Evolutionary conservation across 2,329 filamentous ascomycete genomes (phyloP).

Genomic region (Akanthomyces uredinophilus): DNA sequence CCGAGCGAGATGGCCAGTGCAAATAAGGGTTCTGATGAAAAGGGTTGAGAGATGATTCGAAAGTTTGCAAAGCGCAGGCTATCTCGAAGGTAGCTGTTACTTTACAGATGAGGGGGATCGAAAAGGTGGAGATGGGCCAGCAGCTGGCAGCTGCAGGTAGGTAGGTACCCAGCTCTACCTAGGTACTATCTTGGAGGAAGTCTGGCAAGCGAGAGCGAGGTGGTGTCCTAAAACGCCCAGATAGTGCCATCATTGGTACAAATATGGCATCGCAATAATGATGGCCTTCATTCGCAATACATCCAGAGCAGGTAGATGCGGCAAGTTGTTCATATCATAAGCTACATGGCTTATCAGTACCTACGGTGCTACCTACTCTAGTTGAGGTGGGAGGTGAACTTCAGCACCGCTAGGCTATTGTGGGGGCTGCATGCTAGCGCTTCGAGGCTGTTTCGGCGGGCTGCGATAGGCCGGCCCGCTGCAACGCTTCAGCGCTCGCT

Average conservation of each 20-base stretch:
- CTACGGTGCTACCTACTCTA: too few species aligned
- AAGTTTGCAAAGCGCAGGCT: not conserved
- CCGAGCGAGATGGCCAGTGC: not conserved
- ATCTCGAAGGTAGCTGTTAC: not conserved
- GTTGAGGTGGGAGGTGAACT: not conserved
- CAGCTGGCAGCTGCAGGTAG: too few species aligned
- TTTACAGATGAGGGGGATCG: conserved; percentile 13
- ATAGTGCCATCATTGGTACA: too few species aligned
- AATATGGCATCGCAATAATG: not conserved
- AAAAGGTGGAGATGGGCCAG: conserved; percentile 14
- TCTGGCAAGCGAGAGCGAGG: not conserved
- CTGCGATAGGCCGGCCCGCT: not conserved
- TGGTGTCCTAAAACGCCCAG: too few species aligned
- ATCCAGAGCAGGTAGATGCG: not conserved
- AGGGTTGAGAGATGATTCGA: not conserved
- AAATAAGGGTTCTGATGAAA: not conserved
- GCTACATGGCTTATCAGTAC: not conserved
- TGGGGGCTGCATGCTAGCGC: not conserved
- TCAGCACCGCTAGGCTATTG: not conserved
- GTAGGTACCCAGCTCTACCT: too few species aligned
- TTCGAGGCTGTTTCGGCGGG: not conserved
- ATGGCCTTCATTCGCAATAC: not conserved
- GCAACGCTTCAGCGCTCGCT: not conserved
- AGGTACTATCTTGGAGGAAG: not conserved
- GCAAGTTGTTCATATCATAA: not conserved